Conservation (phyloP, 1,284 basidiomycete species). For the Tilletia horrida region DNA sequence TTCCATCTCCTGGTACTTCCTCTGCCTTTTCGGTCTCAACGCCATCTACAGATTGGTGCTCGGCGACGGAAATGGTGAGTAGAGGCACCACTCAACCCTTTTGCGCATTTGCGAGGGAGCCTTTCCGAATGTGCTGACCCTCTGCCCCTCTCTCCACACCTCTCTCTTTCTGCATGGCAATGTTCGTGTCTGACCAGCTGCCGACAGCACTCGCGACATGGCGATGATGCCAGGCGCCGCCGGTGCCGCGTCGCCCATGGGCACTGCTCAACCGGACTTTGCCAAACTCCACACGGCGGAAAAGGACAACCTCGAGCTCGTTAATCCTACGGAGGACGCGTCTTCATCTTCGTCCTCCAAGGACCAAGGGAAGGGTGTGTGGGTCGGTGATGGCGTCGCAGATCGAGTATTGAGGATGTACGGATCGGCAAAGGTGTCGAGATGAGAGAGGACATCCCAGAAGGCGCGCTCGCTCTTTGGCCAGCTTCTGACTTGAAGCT, state of each 20-base stretch:
- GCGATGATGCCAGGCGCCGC: constrained; percentile 37
- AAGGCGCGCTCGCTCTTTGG: not conserved
- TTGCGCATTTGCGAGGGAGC: constrained; percentile 12
- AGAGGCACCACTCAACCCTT: not conserved
- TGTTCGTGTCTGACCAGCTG: constrained; percentile 44
- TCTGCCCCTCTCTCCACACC: too few species aligned
- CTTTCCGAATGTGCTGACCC: constrained; percentile 22
- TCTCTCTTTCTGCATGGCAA: too few species aligned
- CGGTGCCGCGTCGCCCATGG: constrained; percentile 21
- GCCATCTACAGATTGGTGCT: constrained; percentile 89
- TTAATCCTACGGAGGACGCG: constrained; percentile 61
- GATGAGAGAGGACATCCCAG: not conserved
- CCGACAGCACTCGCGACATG: constrained; percentile 55
- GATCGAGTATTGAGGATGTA: constrained; percentile 48
- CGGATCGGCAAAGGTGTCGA: not conserved
- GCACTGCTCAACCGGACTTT: constrained; percentile 63
- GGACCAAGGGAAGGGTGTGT: constrained; percentile 19
- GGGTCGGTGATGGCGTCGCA: constrained; percentile 53
- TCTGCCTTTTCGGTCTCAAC: constrained; percentile 96
- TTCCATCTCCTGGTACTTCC: constrained; percentile 97
- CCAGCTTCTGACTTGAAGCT: too few species aligned
- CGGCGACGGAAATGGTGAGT: constrained; percentile 81
- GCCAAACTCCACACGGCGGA: constrained; percentile 87
- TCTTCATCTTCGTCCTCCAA: not conserved
- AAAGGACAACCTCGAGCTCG: constrained; percentile 85